Evolutionary conservation across 257 asterid genomes (phyloP), one percentile per base, ranked within the genome.

Genomic region (Eucommia ulmoides): DNA sequence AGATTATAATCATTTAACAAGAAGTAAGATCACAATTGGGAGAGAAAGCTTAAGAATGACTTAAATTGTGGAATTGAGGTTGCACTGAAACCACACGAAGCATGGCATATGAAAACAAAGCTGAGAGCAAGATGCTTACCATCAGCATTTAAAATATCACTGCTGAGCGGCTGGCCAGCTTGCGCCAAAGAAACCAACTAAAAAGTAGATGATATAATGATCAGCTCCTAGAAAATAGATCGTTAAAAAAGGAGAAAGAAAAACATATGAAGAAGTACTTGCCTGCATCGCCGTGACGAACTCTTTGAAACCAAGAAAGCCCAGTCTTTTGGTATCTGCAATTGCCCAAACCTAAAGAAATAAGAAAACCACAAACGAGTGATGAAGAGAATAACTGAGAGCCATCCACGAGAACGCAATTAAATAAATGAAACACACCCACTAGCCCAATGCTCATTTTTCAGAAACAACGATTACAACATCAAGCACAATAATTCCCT

Each of bases 331-430:
- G 18, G 93, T 73, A 80, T 91, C 98, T 62, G 98, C 88, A 41
- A 91, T 74, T 11, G 98, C 96, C 96, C 96, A 91, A 48, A 86
- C 93, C 98, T 91, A 16, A n/a, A n/a, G n/a, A n/a, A n/a, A n/a
- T n/a, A n/a, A n/a, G n/a, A n/a, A n/a, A n/a, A n/a, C n/a, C n/a
- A n/a, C n/a, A n/a, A n/a, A n/a, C n/a, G n/a, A n/a, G n/a, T n/a
- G n/a, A n/a, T n/a, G n/a, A n/a, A n/a, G n/a, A n/a, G n/a, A n/a
- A n/a, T n/a, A n/a, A n/a, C n/a, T n/a, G n/a, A n/a, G n/a, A n/a
- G n/a, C n/a, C n/a, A n/a, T n/a, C n/a, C n/a, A n/a, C n/a, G n/a
- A n/a, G n/a, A n/a, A n/a, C n/a, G n/a, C n/a, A n/a, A n/a, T n/a
- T n/a, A n/a, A n/a, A n/a, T n/a, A n/a, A n/a, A n/a, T n/a, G n/a